Evolutionary conservation across 192 early-diverging fungal genomes (phyloP).

Genomic region (Ambispora gerdemannii): DNA sequence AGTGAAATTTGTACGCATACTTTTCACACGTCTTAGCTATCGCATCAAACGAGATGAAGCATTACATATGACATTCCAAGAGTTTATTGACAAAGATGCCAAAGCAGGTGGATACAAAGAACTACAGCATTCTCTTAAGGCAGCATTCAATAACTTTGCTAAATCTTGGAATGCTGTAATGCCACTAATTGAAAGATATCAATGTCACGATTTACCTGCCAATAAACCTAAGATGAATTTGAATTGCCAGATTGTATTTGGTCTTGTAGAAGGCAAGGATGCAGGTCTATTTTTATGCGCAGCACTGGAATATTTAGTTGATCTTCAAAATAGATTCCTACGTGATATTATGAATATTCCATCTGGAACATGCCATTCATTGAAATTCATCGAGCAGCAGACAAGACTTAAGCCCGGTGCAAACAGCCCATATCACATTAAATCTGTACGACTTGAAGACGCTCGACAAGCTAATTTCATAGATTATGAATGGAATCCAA

Average conservation of each 20-base stretch:
- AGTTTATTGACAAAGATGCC: conserved; percentile 5
- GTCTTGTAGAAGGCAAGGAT: conserved; percentile 3
- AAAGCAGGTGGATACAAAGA: background rate
- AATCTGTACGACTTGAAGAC: conserved; percentile 14
- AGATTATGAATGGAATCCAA: conserved; percentile 26
- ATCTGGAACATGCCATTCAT: background rate
- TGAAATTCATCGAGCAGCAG: background rate
- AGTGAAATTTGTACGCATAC: conserved; percentile 21
- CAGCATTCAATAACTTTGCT: conserved; percentile 14
- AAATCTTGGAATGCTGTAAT: conserved; percentile 23
- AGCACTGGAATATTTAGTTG: conserved; percentile 16
- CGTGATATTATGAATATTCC: background rate
- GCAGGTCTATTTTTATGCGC: conserved; percentile 18
- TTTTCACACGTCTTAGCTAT: conserved; percentile 11
- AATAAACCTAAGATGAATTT: background rate
- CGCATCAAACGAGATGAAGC: conserved; percentile 5
- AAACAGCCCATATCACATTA: background rate
- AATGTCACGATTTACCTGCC: conserved; percentile 24
- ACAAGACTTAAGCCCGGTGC: background rate
- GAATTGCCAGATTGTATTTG: background rate
- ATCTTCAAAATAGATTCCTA: conserved; percentile 30
- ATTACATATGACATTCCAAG: background rate
- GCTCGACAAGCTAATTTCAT: background rate
- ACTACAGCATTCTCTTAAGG: background rate
- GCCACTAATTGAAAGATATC: conserved; percentile 17